phyloP scores from a whole-genome alignment of 352 stramenopile species.

The Phytophthora pistaciae region DNA sequence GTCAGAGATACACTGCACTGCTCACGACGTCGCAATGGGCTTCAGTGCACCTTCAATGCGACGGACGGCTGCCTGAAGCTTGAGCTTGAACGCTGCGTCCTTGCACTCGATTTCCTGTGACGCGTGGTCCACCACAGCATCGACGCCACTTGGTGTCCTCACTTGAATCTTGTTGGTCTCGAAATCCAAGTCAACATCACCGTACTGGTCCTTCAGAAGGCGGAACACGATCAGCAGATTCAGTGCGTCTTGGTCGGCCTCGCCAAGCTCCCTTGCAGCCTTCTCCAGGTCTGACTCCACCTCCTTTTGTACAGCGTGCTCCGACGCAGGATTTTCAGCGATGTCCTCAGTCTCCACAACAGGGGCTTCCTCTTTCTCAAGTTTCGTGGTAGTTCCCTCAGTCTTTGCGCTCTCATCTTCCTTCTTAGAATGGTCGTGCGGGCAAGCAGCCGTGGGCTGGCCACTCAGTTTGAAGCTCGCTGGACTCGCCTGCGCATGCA shows the following conservation, averaged over 20 bases:
- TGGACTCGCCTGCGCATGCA: constrained; percentile 92
- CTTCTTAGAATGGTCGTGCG: constrained; percentile 83
- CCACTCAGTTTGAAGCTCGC: constrained; percentile 85
- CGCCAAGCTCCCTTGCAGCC: constrained; percentile 71
- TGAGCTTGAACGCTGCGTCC: constrained; percentile 74
- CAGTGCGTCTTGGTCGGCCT: constrained; percentile 80
- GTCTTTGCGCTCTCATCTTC: constrained; percentile 15
- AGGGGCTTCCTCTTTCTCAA: constrained; percentile 26
- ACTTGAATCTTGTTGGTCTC: constrained; percentile 92
- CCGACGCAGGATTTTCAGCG: constrained; percentile 15
- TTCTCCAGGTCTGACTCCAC: constrained; percentile 51
- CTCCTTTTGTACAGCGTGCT: constrained; percentile 29
- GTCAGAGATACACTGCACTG: neutral
- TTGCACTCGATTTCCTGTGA: constrained; percentile 74
- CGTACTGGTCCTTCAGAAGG: constrained; percentile 88
- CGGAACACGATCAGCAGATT: constrained; percentile 89
- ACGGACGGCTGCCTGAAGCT: constrained; percentile 71
- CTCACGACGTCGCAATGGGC: constrained; percentile 63
- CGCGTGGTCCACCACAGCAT: constrained; percentile 72
- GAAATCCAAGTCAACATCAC: constrained; percentile 86
- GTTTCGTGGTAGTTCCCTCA: constrained; percentile 15
- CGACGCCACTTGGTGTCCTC: constrained; percentile 74
- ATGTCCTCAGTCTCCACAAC: constrained; percentile 25
- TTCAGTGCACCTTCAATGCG: constrained; percentile 76
- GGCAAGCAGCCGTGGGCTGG: constrained; percentile 78